Base-by-base conservation (phyloP, 257 asterid genomes). In the Fraxinus americana region DNA sequence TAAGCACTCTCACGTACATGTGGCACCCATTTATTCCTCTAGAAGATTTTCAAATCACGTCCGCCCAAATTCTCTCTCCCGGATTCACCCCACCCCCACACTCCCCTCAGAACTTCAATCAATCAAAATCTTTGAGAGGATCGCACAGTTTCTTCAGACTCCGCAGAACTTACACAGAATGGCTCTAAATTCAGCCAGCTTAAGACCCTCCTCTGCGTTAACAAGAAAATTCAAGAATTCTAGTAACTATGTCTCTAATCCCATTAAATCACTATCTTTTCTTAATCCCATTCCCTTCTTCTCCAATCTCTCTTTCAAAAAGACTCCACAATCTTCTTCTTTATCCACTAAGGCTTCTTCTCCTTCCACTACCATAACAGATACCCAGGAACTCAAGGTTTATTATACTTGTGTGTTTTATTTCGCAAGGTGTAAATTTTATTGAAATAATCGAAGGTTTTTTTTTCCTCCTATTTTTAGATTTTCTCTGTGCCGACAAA, bases 361-460 rank as follows among this genome's bases (percentile, higher is more conserved):
- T 73, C 78, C 90, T 73, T 78, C 96, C 75, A 80, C 96, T 9
- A 72, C 89, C 6, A 82, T 91, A 63, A 76, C 92, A 54, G 88
- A 87, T 70, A 86, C 94, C 59, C 86, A 80, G 71, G 91, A 85
- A 80, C 85, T 95, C 79, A 84, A 90, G 95, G 99, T 94, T 29
- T 43, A 29, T 65, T 81, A 1, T 63, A 29, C 54, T 19, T 57
- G 0, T 67, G 63, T 6, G 1, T 32, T 50, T 23, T 41, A 43
- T 70, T 21, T 79, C 73, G 50, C 67, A 72, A 79, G 68, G 35
- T 75, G 43, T 30, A 59, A 8, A 21, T 11, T 71, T 71, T 59
- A 61, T 71, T 41, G 36, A 57, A 29, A 54, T 74, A 67, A 67
- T 35, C 13, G 29, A 7, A 25, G 27, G 17, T 14, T 72, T 70